Evolutionary conservation across 129 eudicot species (phyloP), one percentile per base, ranked within the genome.

Genomic region (Pseudognaphalium luteoalbum): DNA sequence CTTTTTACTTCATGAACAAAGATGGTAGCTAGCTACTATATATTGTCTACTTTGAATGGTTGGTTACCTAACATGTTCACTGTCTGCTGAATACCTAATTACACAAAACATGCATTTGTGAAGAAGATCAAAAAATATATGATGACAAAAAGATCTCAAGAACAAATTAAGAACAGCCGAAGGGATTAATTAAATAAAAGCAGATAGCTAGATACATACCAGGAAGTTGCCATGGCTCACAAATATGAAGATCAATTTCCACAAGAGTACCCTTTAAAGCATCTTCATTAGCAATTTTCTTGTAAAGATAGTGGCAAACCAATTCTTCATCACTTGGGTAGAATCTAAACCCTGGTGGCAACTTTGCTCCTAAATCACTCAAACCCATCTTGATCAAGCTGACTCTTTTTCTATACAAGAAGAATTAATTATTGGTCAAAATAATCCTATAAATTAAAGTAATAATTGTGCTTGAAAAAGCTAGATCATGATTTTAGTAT

Each of bases 211-310:
- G 12, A 22, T 25, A 76, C 83, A 20, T 93, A 93, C 98, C 98
- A 37, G 98, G 98, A 80, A 93, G 98, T 74, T 93, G 97, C 98
- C 98, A 93, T 80, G 98, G 98, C 82, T 93, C 98, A 88, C 97
- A 90, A 52, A 84, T 81, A 79, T 93, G 98, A 28, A 93, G 93
- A 71, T 93, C 98, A 78, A 93, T 93, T 20, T 93, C 98, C 57
- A 88, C 85, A 28, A 93, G 82, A 74, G 93, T 93, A 21, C 88
- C 92, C 66, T 76, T 85, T 1, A 87, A 60, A 79, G 81, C 86
- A 34, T 90, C 86, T 73, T 88, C 91, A 81, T 90, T 91, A 14
- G 91, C 82, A 65, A 88, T 84, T 84, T 93, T 93, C 66, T 88
- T 93, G 86, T 76, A 81, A 52, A 93, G 92, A 82, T 93, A 93